A percentile compares a stretch with the other conserved stretches of the same genome.
Evolutionary conservation across 768 basidiomycete genomes (phyloP).

Genomic region (Naganishia vaughanmartiniae): DNA sequence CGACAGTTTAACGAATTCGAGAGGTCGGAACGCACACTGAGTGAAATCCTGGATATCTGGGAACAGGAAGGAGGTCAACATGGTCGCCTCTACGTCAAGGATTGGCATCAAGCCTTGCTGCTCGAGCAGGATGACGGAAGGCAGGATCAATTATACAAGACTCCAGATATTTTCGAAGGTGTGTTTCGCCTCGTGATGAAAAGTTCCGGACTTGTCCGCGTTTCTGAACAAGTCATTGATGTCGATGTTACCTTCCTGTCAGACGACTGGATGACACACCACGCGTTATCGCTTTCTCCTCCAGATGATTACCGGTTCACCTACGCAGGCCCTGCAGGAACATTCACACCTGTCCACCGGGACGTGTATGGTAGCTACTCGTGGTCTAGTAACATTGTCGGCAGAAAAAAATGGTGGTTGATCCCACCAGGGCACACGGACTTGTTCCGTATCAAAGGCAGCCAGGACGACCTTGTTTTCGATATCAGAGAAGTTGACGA

Average conservation of each 20-base stretch:
- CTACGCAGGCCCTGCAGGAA: constrained; percentile 48
- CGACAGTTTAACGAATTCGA: constrained; percentile 48
- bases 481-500: constrained; percentile 44
- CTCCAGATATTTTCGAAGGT: constrained; percentile 46
- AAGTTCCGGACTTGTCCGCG: not conserved
- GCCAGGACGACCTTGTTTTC: constrained; percentile 35
- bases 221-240: no score
- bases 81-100: constrained; percentile 48
- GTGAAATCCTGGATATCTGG: constrained; percentile 49
- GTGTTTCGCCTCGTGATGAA: constrained; percentile 30
- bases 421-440: constrained; percentile 41
- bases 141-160: constrained; percentile 43
- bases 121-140: constrained; percentile 40
- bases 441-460: constrained; percentile 25
- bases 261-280: constrained; percentile 50
- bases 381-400: constrained; percentile 51
- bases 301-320: constrained; percentile 46
- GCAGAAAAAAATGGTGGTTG: constrained; percentile 51
- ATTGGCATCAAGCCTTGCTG: constrained; percentile 50
- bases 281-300: constrained; percentile 5
- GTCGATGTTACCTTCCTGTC: constrained; percentile 3
- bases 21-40: constrained; percentile 39
- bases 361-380: constrained; percentile 52
- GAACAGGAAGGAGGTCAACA: constrained; percentile 33
- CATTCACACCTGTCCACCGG: constrained; percentile 50